Evolutionary conservation across 2,329 filamentous ascomycete species (phyloP), one percentile per base, ranked within the genome.

Genomic region (Pseudonectria foliicola): DNA sequence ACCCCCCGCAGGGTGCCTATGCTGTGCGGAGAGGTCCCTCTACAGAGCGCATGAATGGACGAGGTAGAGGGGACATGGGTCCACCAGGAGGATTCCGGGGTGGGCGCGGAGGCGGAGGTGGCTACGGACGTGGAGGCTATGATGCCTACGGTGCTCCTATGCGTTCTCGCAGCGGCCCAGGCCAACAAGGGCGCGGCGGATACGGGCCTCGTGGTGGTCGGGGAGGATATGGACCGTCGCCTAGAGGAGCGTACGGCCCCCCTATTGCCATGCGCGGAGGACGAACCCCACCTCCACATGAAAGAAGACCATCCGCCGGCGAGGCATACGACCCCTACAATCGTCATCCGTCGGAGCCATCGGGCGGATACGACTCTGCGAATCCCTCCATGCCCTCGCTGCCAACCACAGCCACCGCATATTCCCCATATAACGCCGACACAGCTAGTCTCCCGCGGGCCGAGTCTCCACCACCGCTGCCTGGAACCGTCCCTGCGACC

Each of bases 381-480:
- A 43, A 58, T 51, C 48, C 49, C 26, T 54, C 42, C 31, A 48
- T 42, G 34, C 41, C 56, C 4, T 57, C 64, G 7, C 53, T 59
- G 38, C 55, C 60, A 11, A 66, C 50, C 38, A 45, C 62, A 27
- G 56, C 56, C 13, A 56, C 52, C 15, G 48, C 47, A 14, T 73
- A 68, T 35, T 60, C 63, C 25, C 53, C 65, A 4, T 73, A 72
- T 44, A 62, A 61, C 35, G 57, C 64, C 3, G 60, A 66, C n/a
- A 54, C 58, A 13, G 55, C 42, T 10, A 56, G 62, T 31, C 57
- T 80, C 14, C 73, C 77, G 3, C 68, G 77, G 43, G 79, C 76
- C 8, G 77, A 80, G 48, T 80, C 77, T 2, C 77, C 77, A 7
- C 78, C 80, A 12, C 80, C 80, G 6, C 56, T 81, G 13, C 68